Base-by-base conservation (phyloP, 805 yeast genomes). In the Candida wancherniae region DNA sequence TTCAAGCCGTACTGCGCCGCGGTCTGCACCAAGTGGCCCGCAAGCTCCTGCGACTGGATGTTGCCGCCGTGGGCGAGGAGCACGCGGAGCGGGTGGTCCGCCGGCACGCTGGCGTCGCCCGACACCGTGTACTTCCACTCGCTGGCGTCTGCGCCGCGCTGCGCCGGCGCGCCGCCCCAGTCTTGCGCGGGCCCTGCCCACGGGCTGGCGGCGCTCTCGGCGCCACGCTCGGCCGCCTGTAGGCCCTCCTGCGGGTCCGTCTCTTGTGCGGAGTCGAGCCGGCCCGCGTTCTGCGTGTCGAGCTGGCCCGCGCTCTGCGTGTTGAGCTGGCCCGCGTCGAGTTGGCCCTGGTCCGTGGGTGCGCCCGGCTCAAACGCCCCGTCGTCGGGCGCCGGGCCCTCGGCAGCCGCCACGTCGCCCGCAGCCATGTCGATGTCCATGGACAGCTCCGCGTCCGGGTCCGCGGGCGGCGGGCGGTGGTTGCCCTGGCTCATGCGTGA, bases 61-160 rank as follows among this genome's bases (percentile, higher is more conserved):
- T 55, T 45, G 2, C 86, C 87, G 17, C 58, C 59, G 34, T 46
- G 50, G 15, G 50, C 53, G 28, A 52, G 51, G 6, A 54, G 31
- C 4, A 28, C 28, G 15, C 34, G 37, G 26, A 54, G 51, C 2
- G 31, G 26, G 10, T 60, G 60, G 21, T 48, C 29, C 17, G 45
- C 44, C 10, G 39, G 30, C 21, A 34, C 26, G 10, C 28, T 17
- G 8, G 70, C 73, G 1, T 58, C 51, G 3, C 69, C 67, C 1
- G 46, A 19, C 18, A 79, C 42, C 1, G 76, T 61, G 48, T 71
- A 81, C 40, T 66, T 70, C 88, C 87, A 82, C 40, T 81, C 85
- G 7, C 74, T 68, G n/a, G n/a, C n/a, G n/a, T n/a, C n/a, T n/a
- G n/a, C n/a, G n/a, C n/a, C n/a, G n/a, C n/a, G n/a, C n/a, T n/a